Evolutionary conservation across 805 yeast genomes (phyloP).

Genomic region (Candida suzukii): DNA sequence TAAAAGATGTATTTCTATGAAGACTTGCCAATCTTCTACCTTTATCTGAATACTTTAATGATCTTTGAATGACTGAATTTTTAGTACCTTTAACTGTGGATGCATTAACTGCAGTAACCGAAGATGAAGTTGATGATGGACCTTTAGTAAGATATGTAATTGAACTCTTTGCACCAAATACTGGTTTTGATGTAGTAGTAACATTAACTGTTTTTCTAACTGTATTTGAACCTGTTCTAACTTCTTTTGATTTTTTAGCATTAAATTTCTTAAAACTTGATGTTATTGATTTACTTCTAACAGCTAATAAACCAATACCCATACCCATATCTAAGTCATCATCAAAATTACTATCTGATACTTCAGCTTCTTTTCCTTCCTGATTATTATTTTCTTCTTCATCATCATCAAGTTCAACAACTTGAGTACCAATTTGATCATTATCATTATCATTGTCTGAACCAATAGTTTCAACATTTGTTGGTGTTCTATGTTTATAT

Average conservation of each 20-base stretch:
- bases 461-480: neutral
- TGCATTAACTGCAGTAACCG: neutral
- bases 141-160: constrained; percentile 18
- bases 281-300: constrained; percentile 18
- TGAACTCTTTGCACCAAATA: constrained; percentile 17
- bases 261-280: constrained; percentile 17
- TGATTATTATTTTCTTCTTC: neutral
- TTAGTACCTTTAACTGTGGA: neutral
- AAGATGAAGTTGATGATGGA: neutral
- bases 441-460: neutral
- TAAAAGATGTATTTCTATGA: neutral
- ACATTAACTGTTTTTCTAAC: constrained; percentile 22
- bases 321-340: neutral
- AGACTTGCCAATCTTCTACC: neutral
- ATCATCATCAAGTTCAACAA: neutral
- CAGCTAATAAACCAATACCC: constrained; percentile 17
- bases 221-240: constrained; percentile 8
- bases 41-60: constrained; percentile 7
- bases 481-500: constrained; percentile 3
- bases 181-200: constrained; percentile 19
- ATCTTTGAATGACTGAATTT: constrained; percentile 7
- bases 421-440: neutral
- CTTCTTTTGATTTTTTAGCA: constrained; percentile 6
- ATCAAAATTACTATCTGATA: neutral
- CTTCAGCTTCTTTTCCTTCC: neutral